A percentile compares a stretch with the other conserved stretches of the same genome.
phyloP scores from a whole-genome alignment of 2,329 filamentous ascomycete species.

The Colletotrichum tropicale region DNA sequence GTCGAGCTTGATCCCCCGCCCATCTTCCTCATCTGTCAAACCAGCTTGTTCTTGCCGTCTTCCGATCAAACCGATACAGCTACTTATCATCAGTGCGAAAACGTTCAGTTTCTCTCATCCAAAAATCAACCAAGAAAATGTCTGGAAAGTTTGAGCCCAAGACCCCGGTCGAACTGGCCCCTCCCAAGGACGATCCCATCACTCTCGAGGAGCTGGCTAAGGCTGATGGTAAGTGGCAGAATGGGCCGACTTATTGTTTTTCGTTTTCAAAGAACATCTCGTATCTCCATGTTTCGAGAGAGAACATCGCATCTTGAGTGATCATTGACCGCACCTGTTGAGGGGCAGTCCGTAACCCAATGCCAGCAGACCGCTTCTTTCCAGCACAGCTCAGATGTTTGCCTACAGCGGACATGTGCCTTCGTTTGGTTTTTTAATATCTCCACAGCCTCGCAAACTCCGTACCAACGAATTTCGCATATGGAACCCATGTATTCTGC shows the following conservation, averaged over 20 bases:
- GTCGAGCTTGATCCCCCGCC: slow-evolving; percentile 9
- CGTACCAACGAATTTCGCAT: not conserved
- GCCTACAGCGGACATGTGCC: not conserved
- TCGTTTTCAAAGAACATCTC: not conserved
- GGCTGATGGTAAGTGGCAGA: slow-evolving; percentile 73
- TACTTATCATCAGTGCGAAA: not conserved
- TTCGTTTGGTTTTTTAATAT: not conserved
- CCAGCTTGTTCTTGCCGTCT: not conserved
- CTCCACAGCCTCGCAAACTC: not conserved
- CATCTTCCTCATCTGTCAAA: not conserved
- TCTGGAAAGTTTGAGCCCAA: slow-evolving; percentile 79
- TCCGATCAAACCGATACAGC: not conserved
- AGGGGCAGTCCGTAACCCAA: not conserved
- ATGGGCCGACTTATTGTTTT: not conserved
- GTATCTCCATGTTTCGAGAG: not conserved
- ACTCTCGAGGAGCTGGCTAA: slow-evolving; percentile 78
- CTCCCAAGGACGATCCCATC: slow-evolving; percentile 89
- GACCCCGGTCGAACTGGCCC: slow-evolving; percentile 73
- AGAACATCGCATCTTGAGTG: not conserved
- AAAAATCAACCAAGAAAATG: slow-evolving; percentile 43
- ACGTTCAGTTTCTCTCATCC: not conserved
- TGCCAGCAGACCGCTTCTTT: not conserved
- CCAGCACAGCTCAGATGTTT: not conserved
- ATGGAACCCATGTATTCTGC: not conserved
- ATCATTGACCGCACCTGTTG: not conserved